Evolutionary conservation across 306 rosid genomes (phyloP), one percentile per base, ranked within the genome.

Genomic region (Cucumis cinereus): DNA sequence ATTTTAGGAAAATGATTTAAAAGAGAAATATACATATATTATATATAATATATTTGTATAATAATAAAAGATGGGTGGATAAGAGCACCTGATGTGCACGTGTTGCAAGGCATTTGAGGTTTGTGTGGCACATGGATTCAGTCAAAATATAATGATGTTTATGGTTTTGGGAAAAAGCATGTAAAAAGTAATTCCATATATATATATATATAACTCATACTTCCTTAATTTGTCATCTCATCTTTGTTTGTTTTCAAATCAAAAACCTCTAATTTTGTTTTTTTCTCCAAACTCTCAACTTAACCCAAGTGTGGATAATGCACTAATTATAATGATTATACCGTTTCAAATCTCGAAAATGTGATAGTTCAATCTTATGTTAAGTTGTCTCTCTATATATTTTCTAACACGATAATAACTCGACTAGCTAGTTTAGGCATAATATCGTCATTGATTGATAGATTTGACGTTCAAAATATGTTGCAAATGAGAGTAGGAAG

Each of bases 21-120:
- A 69, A 69, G 56, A 69, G 54, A 24, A 40, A 66, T 66, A 66
- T 4, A 38, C 2, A 62, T 9, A 35, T 45, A 45, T 11, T 45
- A 50, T 50, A 50, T 50, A 17, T 64, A 38, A 50, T 0, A 30
- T 30, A 36, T 68, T 24, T 10, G 12, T 20, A 43, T 68, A 7
- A 23, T 69, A 15, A 45, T 43, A 45, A 63, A 17, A 23, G 61
- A 23, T 30, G 12, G 38, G 35, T 69, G 74, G 74, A 69, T 69
- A 69, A 69, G 74, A 30, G 56, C 74, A 69, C 74, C 74, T 69
- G 74, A 69, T 69, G 74, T 69, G 74, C 74, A 69, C 74, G 74
- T 69, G 74, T 69, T 69, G 74, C 23, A 66, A 45, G 38, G 10
- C 56, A 23, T 20, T 67, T 67, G 53, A 67, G 54, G 26, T 67